Conservation (phyloP, 805 yeast species). For the Vanderwaltozyma polyspora region DNA sequence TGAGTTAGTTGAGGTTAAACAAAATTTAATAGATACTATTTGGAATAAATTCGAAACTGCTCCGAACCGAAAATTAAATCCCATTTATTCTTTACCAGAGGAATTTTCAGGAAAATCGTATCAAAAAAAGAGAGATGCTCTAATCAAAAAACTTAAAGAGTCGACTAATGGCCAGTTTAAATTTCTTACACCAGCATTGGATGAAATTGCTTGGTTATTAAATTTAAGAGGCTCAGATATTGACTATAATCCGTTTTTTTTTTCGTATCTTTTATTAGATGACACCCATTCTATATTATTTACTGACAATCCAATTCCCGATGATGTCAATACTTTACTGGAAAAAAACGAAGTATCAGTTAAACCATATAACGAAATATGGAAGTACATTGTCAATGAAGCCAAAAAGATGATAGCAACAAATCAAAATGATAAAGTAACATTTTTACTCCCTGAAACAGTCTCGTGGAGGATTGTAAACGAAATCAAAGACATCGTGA, state of each 20-base stretch:
- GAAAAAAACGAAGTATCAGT: conserved; percentile 36
- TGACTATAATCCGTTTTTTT: conserved; percentile 78
- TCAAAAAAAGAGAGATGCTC: too few relatives aligned
- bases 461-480: conserved; percentile 56
- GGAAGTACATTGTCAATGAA: conserved; percentile 36
- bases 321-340: conserved; percentile 30
- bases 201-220: conserved; percentile 85
- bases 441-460: conserved; percentile 40
- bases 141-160: too few relatives aligned
- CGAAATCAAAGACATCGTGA: conserved; percentile 29
- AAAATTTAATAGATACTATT: conserved; percentile 63
- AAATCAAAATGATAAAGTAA: conserved; percentile 3
- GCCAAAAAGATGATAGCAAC: too few relatives aligned
- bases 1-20: too few relatives aligned
- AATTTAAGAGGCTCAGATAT: conserved; percentile 78
- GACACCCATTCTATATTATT: conserved; percentile 40
- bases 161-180: too few relatives aligned
- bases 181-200: too few relatives aligned
- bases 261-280: conserved; percentile 41
- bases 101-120: conserved; percentile 50
- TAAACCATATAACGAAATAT: conserved; percentile 45
- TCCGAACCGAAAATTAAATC: conserved; percentile 36
- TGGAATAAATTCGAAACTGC: conserved; percentile 55
- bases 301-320: conserved; percentile 35
- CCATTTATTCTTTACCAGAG: conserved; percentile 46